Evolutionary conservation across 2,329 filamentous ascomycete species (phyloP), one percentile per base, ranked within the genome.

Genomic region (Fusarium protoensiforme): DNA sequence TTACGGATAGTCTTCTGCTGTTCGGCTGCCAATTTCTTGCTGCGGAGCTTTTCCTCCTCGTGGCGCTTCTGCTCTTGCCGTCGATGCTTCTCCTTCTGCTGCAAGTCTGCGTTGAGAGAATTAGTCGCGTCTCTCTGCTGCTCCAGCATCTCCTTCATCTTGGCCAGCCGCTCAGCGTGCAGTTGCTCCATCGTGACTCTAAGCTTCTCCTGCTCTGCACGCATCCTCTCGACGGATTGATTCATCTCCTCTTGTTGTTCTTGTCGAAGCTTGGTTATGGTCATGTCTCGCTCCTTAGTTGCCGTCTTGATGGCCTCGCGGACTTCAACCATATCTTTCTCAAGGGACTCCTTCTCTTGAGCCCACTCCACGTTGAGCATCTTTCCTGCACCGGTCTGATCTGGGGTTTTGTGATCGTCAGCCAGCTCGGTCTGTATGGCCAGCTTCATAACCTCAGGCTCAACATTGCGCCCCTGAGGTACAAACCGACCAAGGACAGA

Each of bases 381-480:
- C 60, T 63, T 22, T 27, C 64, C 59, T 22, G 46, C 59, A 1
- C 59, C 39, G 18, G 64, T 65, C 27, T 65, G 64, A 16, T 65
- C 46, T 16, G 63, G 43, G 1, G 43, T 33, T 1, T 53, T 51
- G 4, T 48, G 41, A 0, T 63, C 35, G 14, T 65, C 64, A 16
- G 48, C 64, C 4, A 65, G 48, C 27, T 63, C 64, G 14, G 39
- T 51, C 29, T 65, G 64, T 11, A 65, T 63, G 18, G 36, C 35
- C 4, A 63, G 35, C 9, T 22, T 63, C 1, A 65, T 61, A 2
- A 39, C 16, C 0, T 46, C 41, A 2, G 46, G 54, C 16, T 27
- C 14, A 11, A 27, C 20, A 38, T 27, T 18, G 1, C 10, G 33
- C 24, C 16, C 33, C 8, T 57, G 58, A 0, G 31, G 58, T n/a